Conservation (phyloP, 176 grass and related monocot genomes). For the Carex myosuroides region DNA sequence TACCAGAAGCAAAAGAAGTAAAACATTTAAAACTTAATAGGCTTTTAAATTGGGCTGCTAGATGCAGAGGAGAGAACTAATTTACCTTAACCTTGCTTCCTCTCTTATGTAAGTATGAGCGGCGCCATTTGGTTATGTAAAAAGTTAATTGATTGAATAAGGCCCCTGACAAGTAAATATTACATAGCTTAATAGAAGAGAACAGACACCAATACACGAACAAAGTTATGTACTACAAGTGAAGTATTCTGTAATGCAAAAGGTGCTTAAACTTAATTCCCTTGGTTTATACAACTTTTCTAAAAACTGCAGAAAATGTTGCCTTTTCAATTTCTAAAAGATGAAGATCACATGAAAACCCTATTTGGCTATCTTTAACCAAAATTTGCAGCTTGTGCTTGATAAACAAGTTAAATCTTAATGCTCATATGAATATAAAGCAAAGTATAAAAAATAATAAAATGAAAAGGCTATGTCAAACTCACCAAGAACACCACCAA, state of each 20-base stretch:
- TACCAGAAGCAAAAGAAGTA: neutral
- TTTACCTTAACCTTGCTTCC: slow-evolving; percentile 82
- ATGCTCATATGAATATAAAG: neutral
- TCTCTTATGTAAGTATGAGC: slow-evolving; percentile 84
- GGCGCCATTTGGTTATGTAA: slow-evolving; percentile 88
- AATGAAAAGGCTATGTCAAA: slow-evolving; percentile 9
- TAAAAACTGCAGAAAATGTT: neutral
- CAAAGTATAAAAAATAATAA: slow-evolving; percentile 11
- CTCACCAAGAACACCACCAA: slow-evolving; percentile 93
- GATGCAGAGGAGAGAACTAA: neutral
- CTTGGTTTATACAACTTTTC: neutral
- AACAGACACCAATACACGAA: neutral
- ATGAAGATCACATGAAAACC: neutral
- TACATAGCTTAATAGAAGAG: neutral
- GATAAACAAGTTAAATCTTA: neutral
- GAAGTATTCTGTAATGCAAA: neutral
- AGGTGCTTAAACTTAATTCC: neutral
- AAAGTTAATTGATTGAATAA: slow-evolving; percentile 98
- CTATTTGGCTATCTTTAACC: neutral
- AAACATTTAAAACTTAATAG: neutral
- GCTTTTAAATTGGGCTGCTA: neutral
- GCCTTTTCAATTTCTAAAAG: neutral
- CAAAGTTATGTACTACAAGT: neutral
- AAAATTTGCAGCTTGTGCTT: neutral
- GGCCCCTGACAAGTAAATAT: slow-evolving; percentile 49